Base-by-base conservation (phyloP, 2,329 filamentous ascomycete species). In the Gyromitra esculenta region DNA sequence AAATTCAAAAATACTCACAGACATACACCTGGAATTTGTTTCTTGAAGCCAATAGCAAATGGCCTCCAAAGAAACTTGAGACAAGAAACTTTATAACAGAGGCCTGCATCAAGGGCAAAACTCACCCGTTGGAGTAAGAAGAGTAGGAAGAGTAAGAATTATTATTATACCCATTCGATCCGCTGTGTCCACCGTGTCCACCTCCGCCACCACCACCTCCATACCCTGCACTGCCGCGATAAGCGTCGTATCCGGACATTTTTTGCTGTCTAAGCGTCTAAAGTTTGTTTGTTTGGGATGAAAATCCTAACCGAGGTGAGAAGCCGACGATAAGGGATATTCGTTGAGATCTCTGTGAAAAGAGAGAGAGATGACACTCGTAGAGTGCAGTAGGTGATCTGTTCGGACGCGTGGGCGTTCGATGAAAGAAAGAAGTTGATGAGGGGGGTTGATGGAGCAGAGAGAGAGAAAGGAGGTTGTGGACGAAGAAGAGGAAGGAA, bases 181-280 rank as follows among this genome's bases (percentile, higher is more conserved):
- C 85, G 78, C 25, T 31, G 25, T 31, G 25, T 31, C 50, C 50
- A 54, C 80, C 80, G 50, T 80, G 82, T 73, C 68, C 68, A 37
- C 74, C 72, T 31, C 73, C 73, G 2, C 65, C 66, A n/a, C 71
- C 66, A n/a, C 71, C 72, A 21, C 87, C 87, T 71, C 85, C 86
- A 82, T 88, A 87, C 79, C 86, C 86, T 73, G 85, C 84, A 79
- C 87, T 85, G 79, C 86, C 86, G 78, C 86, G 84, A 79, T 85
- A 84, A 79, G 82, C 87, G 82, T 89, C 87, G 89, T 92, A 92
- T 85, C 66, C 66, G 31, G 91, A 92, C 91, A 92, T 93, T 83
- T 82, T 88, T 50, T 72, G 50, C 69, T 65, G 48, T 75, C 41
- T 64, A 57, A 57, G 59, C 31, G 65, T 65, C 48, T 65, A 39